Base-by-base conservation (phyloP, 2,329 filamentous ascomycete genomes). In the Talaromyces rugulosus region DNA sequence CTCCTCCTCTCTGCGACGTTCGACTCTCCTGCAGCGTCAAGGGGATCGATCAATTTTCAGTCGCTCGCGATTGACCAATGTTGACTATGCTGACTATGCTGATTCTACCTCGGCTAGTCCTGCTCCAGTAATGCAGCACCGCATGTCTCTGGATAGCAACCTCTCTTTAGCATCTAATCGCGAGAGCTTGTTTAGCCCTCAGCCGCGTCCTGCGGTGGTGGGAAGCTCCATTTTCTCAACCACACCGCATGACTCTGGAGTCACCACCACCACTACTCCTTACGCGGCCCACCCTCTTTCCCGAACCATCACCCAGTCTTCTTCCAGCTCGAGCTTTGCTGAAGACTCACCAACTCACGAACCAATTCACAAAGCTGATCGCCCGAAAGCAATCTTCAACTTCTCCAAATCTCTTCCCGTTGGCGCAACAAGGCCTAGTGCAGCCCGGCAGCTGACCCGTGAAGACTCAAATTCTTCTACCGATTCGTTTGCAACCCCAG, bases 11-110 rank as follows among this genome's bases (percentile, higher is more conserved):
- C 79, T 97, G 56, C 85, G 94, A 63, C 93, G 89, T 73, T 96
- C 92, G 2, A 96, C 94, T 0, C 77, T 96, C 28, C 92, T 96
- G 71, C 93, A 96, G 75, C 88, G 94, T 47, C 85, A 90, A 65
- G 84, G 86, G 50, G 88, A 90, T 44, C 85, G 89, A 61, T 83
- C 82, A 11, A 11, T 90, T 82, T 59, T 87, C 68, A 66, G 73
- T 62, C 70, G 75, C 64, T 64, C 75, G 61, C 72, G 72, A 66
- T 66, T 70, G 60, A 59, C 70, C 60, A 61, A 68, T 63, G 69
- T 70, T 63, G 69, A 76, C 64, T 63, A 70, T 65, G 18, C 66
- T 63, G 69, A 76, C 64, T 63, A 70, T 65, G 18, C 66, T 61
- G 88, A 90, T 60, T 80, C 82, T 33, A 78, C 84, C 4, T 81